Conservation (phyloP, 352 stramenopile species). For the Phytophthora sansomeana region DNA sequence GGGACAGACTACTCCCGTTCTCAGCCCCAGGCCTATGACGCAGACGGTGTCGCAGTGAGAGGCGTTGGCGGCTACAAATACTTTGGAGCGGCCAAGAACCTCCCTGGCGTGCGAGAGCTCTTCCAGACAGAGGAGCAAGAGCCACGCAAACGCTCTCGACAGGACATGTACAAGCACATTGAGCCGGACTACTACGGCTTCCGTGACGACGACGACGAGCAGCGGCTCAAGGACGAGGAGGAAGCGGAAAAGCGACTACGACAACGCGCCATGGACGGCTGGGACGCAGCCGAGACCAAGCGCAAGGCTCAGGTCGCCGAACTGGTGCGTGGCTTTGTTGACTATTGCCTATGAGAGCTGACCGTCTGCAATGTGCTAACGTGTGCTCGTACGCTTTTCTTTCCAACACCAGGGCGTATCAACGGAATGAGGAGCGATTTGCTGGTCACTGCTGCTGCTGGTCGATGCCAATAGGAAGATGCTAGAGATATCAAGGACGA, state of each 20-base stretch:
- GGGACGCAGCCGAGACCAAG: slow-evolving; percentile 57
- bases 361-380: slow-evolving; percentile 9
- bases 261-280: slow-evolving; percentile 60
- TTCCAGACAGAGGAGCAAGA: slow-evolving; percentile 89
- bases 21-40: slow-evolving; percentile 81
- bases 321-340: slow-evolving; percentile 34
- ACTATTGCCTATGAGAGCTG: not conserved
- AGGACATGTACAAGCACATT: slow-evolving; percentile 94
- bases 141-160: slow-evolving; percentile 57
- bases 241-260: slow-evolving; percentile 53
- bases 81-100: slow-evolving; percentile 96
- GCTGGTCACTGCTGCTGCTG: slow-evolving; percentile 8
- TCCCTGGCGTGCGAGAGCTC: slow-evolving; percentile 96
- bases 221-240: slow-evolving; percentile 58
- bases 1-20: slow-evolving; percentile 89
- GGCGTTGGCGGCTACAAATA: slow-evolving; percentile 94
- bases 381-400: not conserved
- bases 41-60: slow-evolving; percentile 75
- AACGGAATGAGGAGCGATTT: slow-evolving; percentile 19
- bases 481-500: slow-evolving; percentile 1
- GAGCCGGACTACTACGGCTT: slow-evolving; percentile 88
- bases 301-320: slow-evolving; percentile 47
- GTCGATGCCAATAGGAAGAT: slow-evolving; percentile 3
- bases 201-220: slow-evolving; percentile 68
- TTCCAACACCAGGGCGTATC: slow-evolving; percentile 15